Base-by-base conservation (phyloP, 2,329 filamentous ascomycete genomes). In the Paracamarosporium sp. region DNA sequence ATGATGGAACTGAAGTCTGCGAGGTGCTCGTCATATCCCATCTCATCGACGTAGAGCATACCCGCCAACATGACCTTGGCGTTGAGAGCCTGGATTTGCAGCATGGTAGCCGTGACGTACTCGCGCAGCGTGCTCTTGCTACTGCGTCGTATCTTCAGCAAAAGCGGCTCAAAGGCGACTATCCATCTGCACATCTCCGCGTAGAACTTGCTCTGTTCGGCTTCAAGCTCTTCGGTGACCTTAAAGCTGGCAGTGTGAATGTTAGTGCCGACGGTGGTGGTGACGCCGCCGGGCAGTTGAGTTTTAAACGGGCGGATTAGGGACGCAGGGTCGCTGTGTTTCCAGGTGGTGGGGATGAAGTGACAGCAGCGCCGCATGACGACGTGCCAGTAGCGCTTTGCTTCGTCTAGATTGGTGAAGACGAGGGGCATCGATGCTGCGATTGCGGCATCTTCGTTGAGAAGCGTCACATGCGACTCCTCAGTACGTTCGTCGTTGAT, bases 31-130 rank as follows among this genome's bases (percentile, higher is more conserved):
- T 62, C 59, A 45, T 59, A 62, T 3, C 56, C 40, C 24, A 52
- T 52, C 40, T 62, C 59, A 6, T 48, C 22, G 11, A 47, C 50
- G 56, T 56, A 62, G 33, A 47, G 17, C 1, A 62, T 46, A 3
- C 56, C 59, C 5, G 56, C 56, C 2, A 59, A 13, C 6, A 44
- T 52, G 24, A 62, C 56, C 28, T 59, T 56, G 11, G 45, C 35
- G 40, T 44, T 43, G 12, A 62, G 50, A n/a, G 53, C 54, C 24
- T 62, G 60, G 38, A 62, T 62, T 33, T 55, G 53, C 13, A 62
- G 57, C 54, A 60, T 60, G 20, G 53, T 53, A 8, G 50, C 60
- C 2, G 55, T 53, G 22, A 57, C 51, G 24, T 53, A 53, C 9
- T 57, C 54, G 12, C 60, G 31, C 17, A 46, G 25, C 12, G 38